Percentiles rank a stretch among this genome's conserved stretches.
Conservation (phyloP, 106 monocot genomes). For the Dendrobium huoshanense region DNA sequence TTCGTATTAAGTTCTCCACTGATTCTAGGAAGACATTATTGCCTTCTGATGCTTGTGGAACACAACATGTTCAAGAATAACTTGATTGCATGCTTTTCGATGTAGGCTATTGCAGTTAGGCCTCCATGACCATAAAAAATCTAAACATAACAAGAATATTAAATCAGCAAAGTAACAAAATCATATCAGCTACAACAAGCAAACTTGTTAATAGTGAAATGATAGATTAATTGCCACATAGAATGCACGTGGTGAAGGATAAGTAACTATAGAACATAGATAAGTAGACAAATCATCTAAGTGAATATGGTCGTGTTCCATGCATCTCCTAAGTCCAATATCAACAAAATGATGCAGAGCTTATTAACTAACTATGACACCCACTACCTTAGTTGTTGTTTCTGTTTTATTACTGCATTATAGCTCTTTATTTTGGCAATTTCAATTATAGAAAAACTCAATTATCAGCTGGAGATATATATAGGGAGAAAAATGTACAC, state of each 20-base stretch:
- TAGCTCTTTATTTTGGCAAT: no score
- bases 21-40: constrained; percentile 36
- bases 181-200: not conserved
- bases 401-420: no score
- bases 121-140: constrained; percentile 94
- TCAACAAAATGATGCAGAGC: constrained; percentile 20
- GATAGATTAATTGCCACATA: constrained; percentile 43
- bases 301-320: constrained; percentile 79
- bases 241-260: constrained; percentile 53
- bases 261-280: constrained; percentile 36
- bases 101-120: constrained; percentile 62
- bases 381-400: no score
- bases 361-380: no score
- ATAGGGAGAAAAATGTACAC: no score
- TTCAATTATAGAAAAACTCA: no score
- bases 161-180: not conserved
- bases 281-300: constrained; percentile 58
- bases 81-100: constrained; percentile 56
- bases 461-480: no score
- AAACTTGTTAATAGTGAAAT: not conserved
- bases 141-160: constrained; percentile 15
- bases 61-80: constrained; percentile 56
- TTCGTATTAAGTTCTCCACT: constrained; percentile 40
- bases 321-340: constrained; percentile 51
- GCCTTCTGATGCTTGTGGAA: constrained; percentile 43